phyloP scores from a whole-genome alignment of 2,329 filamentous ascomycete species.

The Pestalotiopsis sp. region DNA sequence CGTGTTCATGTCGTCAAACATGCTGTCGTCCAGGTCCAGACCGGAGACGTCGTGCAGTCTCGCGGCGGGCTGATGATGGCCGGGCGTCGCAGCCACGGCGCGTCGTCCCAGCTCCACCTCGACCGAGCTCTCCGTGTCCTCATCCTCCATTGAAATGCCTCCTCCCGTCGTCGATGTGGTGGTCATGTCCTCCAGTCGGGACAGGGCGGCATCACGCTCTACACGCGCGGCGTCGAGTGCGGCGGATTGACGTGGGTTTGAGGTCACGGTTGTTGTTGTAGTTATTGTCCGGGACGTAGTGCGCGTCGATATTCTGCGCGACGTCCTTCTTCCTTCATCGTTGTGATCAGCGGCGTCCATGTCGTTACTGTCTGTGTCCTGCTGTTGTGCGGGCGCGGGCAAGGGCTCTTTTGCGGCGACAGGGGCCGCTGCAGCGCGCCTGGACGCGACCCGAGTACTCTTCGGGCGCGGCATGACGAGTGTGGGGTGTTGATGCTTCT shows the following conservation, averaged over 20 bases:
- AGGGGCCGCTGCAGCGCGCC: conserved; percentile 18
- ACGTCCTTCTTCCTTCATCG: conserved; percentile 26
- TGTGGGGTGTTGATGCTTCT: not conserved
- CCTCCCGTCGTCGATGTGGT: conserved; percentile 25
- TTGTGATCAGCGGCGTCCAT: conserved; percentile 35
- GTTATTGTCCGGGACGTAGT: not conserved
- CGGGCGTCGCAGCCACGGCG: conserved; percentile 26
- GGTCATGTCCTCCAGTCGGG: conserved; percentile 33
- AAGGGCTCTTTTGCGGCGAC: conserved; percentile 7
- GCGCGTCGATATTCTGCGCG: not conserved
- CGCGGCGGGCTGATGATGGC: conserved; percentile 17
- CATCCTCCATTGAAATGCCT: conserved; percentile 17
- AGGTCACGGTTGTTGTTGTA: not conserved
- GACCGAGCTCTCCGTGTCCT: conserved; percentile 23
- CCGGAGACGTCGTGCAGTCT: conserved; percentile 31
- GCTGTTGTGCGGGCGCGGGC: conserved; percentile 14
- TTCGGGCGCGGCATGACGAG: conserved; percentile 30
- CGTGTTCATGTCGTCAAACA: conserved; percentile 35
- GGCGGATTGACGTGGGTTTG: conserved; percentile 22
- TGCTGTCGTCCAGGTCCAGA: conserved; percentile 34
- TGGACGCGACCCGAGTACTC: conserved; percentile 27
- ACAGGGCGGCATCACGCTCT: conserved; percentile 32
- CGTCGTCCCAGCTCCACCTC: conserved; percentile 20
- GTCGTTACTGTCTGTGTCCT: conserved; percentile 25
- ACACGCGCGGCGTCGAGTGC: conserved; percentile 24